Evolutionary conservation across 805 yeast species (phyloP), one percentile per base, ranked within the genome.

Genomic region (Vanderwaltozyma yarrowii): DNA sequence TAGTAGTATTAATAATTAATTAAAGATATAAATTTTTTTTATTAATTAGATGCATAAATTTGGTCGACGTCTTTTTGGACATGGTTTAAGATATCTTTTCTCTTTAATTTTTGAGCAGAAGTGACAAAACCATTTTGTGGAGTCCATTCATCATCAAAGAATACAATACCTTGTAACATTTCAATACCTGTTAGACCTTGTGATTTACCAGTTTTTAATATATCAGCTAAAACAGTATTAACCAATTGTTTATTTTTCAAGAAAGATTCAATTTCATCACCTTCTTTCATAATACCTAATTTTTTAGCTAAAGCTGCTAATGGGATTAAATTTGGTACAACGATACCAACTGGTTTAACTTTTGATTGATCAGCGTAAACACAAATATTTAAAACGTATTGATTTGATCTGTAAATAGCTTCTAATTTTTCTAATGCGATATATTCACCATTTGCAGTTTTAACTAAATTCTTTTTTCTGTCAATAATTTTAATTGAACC

Each of bases 391-490:
- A 69, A 64, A 27, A 89, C 92, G 46, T 70, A 69, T 32, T 74
- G 65, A 62, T 81, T 81, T 23, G 96, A 80, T 65, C 96, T 76
- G 69, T 92, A 92, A 35, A 83, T 70, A 10, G 95, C 73, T 66
- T 92, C 98, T 48, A 92, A 69, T 65, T 88, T 88, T 66, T 92
- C 98, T 54, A 92, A 72, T 4, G 98, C 98, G 61, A 92, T 85
- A 64, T 92, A 92, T 68, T 92, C 98, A 65, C 98, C 98, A 60
- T 92, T 89, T 54, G 75, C 71, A 15, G 98, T 92, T 73, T 92
- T 92, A 51, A 92, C 94, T 63, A 92, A 71, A 62, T 92, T 92
- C 78, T 92, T 92, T 70, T 77, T 84, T 60, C 98, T 82, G 66
- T 92, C 98, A 60, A 92, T 83, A 44, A 92, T 69, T 57, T 73